A percentile compares a stretch with the other conserved stretches of the same genome.
Conservation (phyloP, 2,329 filamentous ascomycete genomes). For the Colletotrichum sp. region DNA sequence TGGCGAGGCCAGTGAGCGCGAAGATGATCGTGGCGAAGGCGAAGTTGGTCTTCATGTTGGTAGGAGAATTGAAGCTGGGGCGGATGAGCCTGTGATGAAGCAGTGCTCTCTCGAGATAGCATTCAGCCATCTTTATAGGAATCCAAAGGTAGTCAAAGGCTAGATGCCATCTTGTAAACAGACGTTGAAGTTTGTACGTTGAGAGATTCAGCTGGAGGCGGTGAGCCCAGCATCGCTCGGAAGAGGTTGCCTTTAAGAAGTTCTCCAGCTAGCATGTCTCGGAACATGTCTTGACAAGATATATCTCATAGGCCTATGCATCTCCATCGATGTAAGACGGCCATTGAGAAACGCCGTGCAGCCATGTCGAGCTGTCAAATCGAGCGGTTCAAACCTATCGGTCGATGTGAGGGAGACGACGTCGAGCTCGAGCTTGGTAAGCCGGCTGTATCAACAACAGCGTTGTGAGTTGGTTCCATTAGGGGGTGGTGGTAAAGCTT, state of each 20-base stretch:
- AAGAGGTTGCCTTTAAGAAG: not conserved
- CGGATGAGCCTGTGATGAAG: not conserved
- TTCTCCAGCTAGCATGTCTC: not conserved
- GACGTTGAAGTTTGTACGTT: not conserved
- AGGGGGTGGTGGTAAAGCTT: not conserved
- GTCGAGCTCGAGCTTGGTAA: not conserved
- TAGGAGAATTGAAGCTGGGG: not conserved
- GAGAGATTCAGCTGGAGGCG: not conserved
- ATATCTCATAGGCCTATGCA: not conserved
- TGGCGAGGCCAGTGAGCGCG: slow-evolving; percentile 35
- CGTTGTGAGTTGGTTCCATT: not conserved
- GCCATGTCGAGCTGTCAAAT: not conserved
- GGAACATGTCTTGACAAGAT: not conserved
- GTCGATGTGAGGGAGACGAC: not conserved
- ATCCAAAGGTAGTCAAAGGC: not conserved
- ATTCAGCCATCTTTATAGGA: not conserved
- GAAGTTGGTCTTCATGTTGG: slow-evolving; percentile 35
- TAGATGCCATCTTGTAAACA: not conserved
- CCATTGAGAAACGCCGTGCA: not conserved
- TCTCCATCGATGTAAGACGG: not conserved
- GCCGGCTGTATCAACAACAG: not conserved
- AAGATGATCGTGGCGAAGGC: slow-evolving; percentile 32
- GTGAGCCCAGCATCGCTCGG: not conserved
- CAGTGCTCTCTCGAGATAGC: not conserved
- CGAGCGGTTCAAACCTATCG: not conserved